Evolutionary conservation across 176 grass and related monocot genomes (phyloP).

Genomic region (Canna indica): DNA sequence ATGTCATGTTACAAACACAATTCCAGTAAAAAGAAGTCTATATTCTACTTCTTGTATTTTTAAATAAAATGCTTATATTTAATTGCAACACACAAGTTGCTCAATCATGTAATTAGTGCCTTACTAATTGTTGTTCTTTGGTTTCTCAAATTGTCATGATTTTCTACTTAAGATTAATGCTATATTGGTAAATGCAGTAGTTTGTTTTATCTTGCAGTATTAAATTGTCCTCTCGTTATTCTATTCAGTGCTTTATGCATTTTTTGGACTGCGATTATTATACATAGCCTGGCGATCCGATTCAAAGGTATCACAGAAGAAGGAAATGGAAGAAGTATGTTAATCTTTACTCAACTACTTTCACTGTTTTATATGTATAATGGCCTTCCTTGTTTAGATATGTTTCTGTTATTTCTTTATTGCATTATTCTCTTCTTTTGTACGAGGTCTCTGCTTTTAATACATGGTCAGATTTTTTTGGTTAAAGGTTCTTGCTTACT

Average conservation of each 20-base stretch:
- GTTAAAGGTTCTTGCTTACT: neutral
- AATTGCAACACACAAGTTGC: neutral
- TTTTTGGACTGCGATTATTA: constrained; percentile 87
- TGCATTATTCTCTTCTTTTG: neutral
- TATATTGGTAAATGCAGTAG: neutral
- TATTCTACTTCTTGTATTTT: neutral
- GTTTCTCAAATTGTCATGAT: too few species aligned
- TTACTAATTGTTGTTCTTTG: too few species aligned
- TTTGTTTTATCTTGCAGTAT: constrained; percentile 19
- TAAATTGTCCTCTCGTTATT: constrained; percentile 7
- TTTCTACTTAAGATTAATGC: too few species aligned
- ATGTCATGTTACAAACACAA: neutral
- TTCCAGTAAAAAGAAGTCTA: neutral
- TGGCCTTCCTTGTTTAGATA: neutral
- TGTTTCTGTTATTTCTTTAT: neutral
- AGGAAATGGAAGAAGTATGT: constrained; percentile 95
- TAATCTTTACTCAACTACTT: neutral
- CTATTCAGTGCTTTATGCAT: constrained; percentile 54
- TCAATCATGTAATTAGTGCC: neutral
- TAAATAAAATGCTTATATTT: neutral
- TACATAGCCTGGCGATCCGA: constrained; percentile 96
- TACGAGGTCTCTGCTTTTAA: neutral
- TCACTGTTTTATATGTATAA: too few species aligned
- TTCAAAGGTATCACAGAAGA: constrained; percentile 80
- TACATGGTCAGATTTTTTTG: too few species aligned